Percentiles rank a stretch among this genome's conserved stretches.
phyloP scores from a whole-genome alignment of 306 rosid genomes.

The Vigna hirtella region DNA sequence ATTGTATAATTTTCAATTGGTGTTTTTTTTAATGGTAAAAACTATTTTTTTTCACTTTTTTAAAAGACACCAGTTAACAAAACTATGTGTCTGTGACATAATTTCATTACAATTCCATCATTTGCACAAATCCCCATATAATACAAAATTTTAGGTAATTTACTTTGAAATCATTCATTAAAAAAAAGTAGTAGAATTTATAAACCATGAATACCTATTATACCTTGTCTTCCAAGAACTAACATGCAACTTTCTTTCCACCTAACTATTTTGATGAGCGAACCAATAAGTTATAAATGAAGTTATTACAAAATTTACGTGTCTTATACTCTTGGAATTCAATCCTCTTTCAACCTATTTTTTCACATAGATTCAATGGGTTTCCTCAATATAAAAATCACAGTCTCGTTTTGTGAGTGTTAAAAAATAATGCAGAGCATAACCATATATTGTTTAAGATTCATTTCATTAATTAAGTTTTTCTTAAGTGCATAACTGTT shows the following conservation, averaged over 20 bases:
- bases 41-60: no score
- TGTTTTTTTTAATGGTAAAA: no score
- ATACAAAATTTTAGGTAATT: no score
- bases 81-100: no score
- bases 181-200: no score
- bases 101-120: no score
- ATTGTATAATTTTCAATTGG: no score
- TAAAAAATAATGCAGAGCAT: not conserved
- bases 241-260: not conserved
- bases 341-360: not conserved
- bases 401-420: not conserved
- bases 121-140: no score
- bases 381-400: not conserved
- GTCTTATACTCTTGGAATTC: conserved; percentile 1
- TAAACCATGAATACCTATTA: no score
- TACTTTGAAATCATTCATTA: not conserved
- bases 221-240: not conserved
- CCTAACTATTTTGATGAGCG: conserved; percentile 9
- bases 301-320: not conserved
- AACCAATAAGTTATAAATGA: not conserved
- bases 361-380: not conserved
- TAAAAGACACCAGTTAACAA: no score
- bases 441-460: not conserved
- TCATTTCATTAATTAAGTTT: no score
- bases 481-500: no score